These are phyloP conservation scores for Barbarea vulgaris DNA, from an alignment of 345 rosid genomes.

Conservation along the genomic window DNA sequence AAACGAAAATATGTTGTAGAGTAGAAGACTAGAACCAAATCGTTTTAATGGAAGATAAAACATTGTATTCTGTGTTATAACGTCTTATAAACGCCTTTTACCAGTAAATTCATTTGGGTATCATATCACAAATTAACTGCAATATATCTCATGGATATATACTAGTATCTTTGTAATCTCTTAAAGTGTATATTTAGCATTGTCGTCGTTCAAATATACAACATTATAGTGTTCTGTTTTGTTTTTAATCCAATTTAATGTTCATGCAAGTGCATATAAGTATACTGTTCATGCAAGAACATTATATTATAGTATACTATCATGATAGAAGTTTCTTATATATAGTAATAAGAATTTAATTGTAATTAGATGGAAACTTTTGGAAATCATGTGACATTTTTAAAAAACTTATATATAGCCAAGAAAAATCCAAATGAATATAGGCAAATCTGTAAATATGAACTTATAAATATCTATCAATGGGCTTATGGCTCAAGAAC, in stretches of 20 bases:
- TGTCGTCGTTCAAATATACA: conserved; percentile 2
- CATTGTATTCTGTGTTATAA: too few species aligned
- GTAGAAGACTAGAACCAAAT: background rate
- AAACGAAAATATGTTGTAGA: background rate
- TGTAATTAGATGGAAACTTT: background rate
- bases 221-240: background rate
- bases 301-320: background rate
- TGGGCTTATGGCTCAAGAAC: conserved; percentile 16
- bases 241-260: background rate
- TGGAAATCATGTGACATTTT: background rate
- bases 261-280: background rate
- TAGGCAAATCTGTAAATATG: conserved; percentile 17
- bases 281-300: background rate
- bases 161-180: background rate
- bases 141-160: background rate
- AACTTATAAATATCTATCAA: conserved; percentile 8
- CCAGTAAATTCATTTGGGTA: background rate
- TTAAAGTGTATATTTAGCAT: background rate
- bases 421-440: conserved; percentile 6
- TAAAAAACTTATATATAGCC: background rate
- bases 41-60: background rate
- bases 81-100: background rate
- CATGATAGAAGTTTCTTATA: background rate
- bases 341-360: too few species aligned
- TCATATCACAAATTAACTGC: background rate